A percentile compares a stretch with the other conserved stretches of the same genome.
Evolutionary conservation across 2,329 filamentous ascomycete species (phyloP).

Genomic region (Paraphaeosphaeria sporulosa): DNA sequence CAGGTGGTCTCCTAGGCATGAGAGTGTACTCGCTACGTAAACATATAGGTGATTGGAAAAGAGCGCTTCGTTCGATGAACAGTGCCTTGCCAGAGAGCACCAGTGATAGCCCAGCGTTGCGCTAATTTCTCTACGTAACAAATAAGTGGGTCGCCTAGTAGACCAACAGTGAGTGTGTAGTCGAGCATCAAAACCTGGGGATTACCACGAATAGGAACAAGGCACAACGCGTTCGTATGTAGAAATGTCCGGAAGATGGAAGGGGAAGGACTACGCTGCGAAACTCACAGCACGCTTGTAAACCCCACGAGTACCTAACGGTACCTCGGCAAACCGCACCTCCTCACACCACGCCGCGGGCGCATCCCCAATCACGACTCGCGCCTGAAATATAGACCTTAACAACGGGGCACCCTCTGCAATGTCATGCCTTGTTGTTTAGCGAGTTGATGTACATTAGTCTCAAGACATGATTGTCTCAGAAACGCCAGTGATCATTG

Average conservation of each 20-base stretch:
- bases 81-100: too few relatives aligned
- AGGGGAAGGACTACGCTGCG: background rate
- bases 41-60: too few relatives aligned
- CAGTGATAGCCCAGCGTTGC: too few relatives aligned
- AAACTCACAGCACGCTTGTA: background rate
- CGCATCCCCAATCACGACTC: constrained; percentile 13
- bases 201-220: background rate
- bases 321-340: constrained; percentile 8
- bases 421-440: background rate
- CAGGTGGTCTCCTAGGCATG: background rate
- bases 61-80: too few relatives aligned
- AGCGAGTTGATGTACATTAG: too few relatives aligned
- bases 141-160: too few relatives aligned
- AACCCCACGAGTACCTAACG: too few relatives aligned
- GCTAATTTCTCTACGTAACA: too few relatives aligned
- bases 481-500: constrained; percentile 64
- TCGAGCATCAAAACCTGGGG: background rate
- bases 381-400: background rate
- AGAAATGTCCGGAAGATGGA: background rate
- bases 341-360: background rate
- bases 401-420: background rate
- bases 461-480: background rate
- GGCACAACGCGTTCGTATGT: background rate
- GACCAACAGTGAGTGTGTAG: background rate
- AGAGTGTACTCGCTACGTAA: too few relatives aligned